Evolutionary conservation across 768 basidiomycete species (phyloP).

Genomic region (Leccinum pellstonianum): DNA sequence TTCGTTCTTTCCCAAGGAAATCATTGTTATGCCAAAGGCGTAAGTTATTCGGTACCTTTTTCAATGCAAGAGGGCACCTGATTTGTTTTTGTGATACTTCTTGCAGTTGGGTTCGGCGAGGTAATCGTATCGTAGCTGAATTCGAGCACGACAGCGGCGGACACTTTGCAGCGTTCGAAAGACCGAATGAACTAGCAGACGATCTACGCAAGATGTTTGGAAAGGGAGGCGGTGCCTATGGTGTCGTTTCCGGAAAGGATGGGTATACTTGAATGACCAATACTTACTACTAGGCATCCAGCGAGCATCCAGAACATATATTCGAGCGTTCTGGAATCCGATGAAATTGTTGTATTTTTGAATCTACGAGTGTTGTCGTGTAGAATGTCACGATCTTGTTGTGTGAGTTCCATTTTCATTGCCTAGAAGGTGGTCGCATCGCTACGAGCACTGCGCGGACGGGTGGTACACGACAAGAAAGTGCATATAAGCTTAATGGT

Average conservation of each 20-base stretch:
- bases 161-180: constrained; percentile 58
- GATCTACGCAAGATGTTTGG: constrained; percentile 60
- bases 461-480: no score
- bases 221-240: constrained; percentile 47
- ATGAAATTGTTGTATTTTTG: neutral
- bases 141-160: constrained; percentile 50
- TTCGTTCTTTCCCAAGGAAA: constrained; percentile 53
- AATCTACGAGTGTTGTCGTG: neutral
- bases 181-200: constrained; percentile 44
- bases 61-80: no score
- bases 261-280: constrained; percentile 37
- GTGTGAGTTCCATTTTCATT: neutral
- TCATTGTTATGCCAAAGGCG: constrained; percentile 37
- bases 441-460: neutral
- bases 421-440: neutral
- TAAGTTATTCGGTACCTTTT: constrained; percentile 9
- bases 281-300: neutral
- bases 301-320: no score
- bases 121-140: constrained; percentile 46
- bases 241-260: constrained; percentile 43
- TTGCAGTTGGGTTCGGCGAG: constrained; percentile 36
- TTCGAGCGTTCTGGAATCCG: neutral
- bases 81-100: no score
- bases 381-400: neutral
- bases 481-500: no score